Evolutionary conservation across 768 basidiomycete genomes (phyloP), one percentile per base, ranked within the genome.

Genomic region (Podaxis sp.): DNA sequence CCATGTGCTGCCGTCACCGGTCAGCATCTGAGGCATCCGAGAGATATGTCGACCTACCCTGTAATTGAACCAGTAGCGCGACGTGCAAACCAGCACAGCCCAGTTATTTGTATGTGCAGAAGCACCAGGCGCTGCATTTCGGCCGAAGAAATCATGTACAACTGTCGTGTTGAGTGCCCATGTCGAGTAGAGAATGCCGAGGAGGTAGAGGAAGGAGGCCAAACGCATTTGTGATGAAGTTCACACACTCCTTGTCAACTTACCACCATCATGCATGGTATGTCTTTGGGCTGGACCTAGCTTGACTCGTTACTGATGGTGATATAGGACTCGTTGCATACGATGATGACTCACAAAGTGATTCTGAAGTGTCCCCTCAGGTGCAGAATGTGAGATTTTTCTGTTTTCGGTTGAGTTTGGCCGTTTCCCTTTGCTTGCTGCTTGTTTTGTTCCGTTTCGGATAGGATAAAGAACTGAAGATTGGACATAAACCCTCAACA

Each of bases 41-140:
- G 36, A 38, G 42, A 46, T 47, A 0, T 16, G 5, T 21, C 9
- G 14, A 81, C 89, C 55, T 69, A 97, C 96, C 46, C 96, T 79
- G 70, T 99, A 99, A 71, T 99, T 99, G 80, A 99, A 99, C 95
- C 95, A 98, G 71, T 95, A 96, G 60, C 95, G 72, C 4, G 95
- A 97, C 0, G 97, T 82, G 67, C 91, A 95, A 3, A 98, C 95
- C 37, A 98, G 78, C 4, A 99, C 95, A 1, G 97, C 97, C 97
- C 97, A 99, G 72, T 98, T 98, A 70, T 98, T 99, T 5, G 96
- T 97, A 70, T 97, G 94, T 32, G 71, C 71, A 14, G 79, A 79
- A 6, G 63, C 63, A 3, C 67, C 69, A 10, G 68, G 57, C 4
- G 66, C 61, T 18, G 67, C 73, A 73, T 78, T 74, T 55, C 74